phyloP scores from a whole-genome alignment of 352 stramenopile genomes.

The Phytophthora brassicae region DNA sequence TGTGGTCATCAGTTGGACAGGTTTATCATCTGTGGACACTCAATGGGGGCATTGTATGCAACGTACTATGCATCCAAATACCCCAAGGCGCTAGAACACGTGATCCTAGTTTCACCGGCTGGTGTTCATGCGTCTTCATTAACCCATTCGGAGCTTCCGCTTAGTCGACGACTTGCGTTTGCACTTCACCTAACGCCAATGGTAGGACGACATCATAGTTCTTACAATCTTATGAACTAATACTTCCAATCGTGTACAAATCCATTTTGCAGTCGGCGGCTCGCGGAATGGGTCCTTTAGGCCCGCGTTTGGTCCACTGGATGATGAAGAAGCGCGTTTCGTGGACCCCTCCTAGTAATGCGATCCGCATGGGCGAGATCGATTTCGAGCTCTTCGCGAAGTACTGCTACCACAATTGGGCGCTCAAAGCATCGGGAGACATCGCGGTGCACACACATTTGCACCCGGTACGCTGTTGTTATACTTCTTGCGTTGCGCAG shows the following conservation, averaged over 20 bases:
- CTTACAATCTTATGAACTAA: no score
- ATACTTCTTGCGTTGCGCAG: neutral
- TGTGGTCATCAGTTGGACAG: constrained; percentile 39
- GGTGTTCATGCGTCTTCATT: constrained; percentile 41
- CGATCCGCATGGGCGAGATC: constrained; percentile 64
- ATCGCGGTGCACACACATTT: constrained; percentile 68
- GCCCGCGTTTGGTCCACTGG: constrained; percentile 46
- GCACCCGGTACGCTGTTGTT: constrained; percentile 37
- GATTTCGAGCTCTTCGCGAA: constrained; percentile 57
- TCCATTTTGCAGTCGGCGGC: constrained; percentile 38
- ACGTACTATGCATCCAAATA: constrained; percentile 70
- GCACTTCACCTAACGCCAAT: constrained; percentile 56
- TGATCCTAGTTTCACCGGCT: constrained; percentile 70
- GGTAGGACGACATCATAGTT: constrained; percentile 19
- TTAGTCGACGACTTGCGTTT: constrained; percentile 31
- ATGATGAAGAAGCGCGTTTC: constrained; percentile 47
- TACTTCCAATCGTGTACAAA: neutral
- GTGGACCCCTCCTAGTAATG: constrained; percentile 60
- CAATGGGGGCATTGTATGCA: constrained; percentile 73
- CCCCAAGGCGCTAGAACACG: constrained; percentile 50
- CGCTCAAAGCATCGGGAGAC: constrained; percentile 63
- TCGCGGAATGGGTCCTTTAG: constrained; percentile 57
- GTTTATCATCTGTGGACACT: constrained; percentile 67
- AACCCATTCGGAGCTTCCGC: constrained; percentile 33
- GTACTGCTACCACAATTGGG: constrained; percentile 83